These are phyloP conservation scores for Microthlaspi erraticum DNA, from an alignment of 345 rosid genomes.

Conservation along the genomic window DNA sequence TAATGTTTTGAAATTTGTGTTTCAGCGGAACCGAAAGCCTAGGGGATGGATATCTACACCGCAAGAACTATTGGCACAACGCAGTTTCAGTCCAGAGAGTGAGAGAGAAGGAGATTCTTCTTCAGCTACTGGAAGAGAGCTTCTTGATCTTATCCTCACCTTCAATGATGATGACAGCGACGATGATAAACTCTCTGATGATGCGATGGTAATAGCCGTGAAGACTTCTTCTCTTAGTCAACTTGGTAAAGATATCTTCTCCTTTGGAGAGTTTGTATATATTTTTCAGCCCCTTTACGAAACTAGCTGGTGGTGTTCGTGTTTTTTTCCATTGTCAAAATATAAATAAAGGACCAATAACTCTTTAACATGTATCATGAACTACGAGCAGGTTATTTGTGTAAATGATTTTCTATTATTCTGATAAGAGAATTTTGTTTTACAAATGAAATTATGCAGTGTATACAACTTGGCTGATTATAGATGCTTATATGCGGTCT, in stretches of 20 bases:
- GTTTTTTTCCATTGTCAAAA: too few species aligned
- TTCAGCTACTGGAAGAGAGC: constrained; percentile 47
- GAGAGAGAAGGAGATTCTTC: constrained; percentile 52
- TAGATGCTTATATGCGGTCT: too few species aligned
- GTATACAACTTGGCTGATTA: too few species aligned
- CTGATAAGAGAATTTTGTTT: too few species aligned
- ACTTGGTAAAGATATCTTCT: background rate
- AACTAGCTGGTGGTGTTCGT: too few species aligned
- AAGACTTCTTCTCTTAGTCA: constrained; percentile 48
- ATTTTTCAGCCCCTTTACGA: background rate
- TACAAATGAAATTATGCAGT: too few species aligned
- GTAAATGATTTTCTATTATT: too few species aligned
- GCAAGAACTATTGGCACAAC: constrained; percentile 57
- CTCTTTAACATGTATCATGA: too few species aligned
- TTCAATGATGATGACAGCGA: constrained; percentile 49
- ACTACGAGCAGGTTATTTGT: too few species aligned
- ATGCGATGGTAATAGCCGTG: constrained; percentile 49
- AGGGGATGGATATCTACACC: constrained; percentile 63
- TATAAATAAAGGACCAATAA: too few species aligned
- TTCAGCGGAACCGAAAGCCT: constrained; percentile 63
- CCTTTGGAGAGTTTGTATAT: constrained; percentile 24
- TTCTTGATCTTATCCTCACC: constrained; percentile 53
- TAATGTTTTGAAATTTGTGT: constrained; percentile 51
- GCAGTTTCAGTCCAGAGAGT: constrained; percentile 34
- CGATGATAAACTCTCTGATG: constrained; percentile 51